Evolutionary conservation across 148 eudicot species (phyloP), one percentile per base, ranked within the genome.

Genomic region (Camellia granthamiana): DNA sequence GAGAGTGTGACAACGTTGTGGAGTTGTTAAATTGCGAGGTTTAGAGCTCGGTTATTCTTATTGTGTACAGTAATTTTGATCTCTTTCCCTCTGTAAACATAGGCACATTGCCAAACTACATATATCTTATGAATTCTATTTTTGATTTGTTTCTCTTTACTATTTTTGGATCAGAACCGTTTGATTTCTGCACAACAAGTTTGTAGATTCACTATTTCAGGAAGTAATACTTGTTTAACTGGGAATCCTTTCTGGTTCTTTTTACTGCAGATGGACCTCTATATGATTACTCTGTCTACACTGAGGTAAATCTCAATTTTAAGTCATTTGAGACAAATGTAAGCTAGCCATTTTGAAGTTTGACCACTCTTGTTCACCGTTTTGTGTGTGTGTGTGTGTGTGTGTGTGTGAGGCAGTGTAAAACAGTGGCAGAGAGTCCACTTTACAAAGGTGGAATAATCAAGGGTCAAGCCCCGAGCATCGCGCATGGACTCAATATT

Each of bases 401-500:
- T 30, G 38, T 30, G 38, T 30, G 38, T 62, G 42, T 12, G 46
- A 5, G 47, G n/a, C 81, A 86, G 89, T 86, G 89, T 51, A 84
- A 76, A 72, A 18, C 30, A 51, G 16, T 21, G 42, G 84, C 89
- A 0, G 86, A 84, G 81, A 73, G 74, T 0, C 83, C 89, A 43
- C 84, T 86, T 38, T 86, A 86, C 78, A 63, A 61, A 19, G 89
- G 89, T 7, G 89, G 89, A 13, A 66, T 86, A 6, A 46, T 86
- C 76, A 66, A 70, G 55, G 69, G 14, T n/a, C 13, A 23, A 13
- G 3, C 18, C 46, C 41, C 21, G 5, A 42, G 16, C 2, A 1
- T 43, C 0, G 18, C n/a, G 2, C 18, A 4, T 19, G 49, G 75
- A 21, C 42, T 18, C 58, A 72, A n/a, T 51, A n/a, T 49, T 19